These are phyloP conservation scores for Pestalotiopsis sp. DNA, from an alignment of 2,329 filamentous ascomycete genomes.

Conservation along the genomic window DNA sequence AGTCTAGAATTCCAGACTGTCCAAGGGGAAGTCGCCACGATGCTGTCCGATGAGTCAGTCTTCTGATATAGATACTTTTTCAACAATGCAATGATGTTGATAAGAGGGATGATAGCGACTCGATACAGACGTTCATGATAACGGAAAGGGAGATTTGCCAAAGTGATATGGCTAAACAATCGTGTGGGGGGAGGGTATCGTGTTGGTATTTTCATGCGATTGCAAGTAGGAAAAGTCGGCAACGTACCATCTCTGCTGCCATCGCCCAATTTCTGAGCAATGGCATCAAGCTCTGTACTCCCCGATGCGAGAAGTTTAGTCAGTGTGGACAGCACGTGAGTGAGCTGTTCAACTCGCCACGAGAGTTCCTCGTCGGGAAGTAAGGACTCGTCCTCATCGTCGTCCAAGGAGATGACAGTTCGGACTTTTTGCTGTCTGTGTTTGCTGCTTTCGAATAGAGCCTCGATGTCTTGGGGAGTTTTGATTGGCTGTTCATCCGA, in stretches of 20 bases:
- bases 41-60: conserved; percentile 36
- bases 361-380: conserved; percentile 15
- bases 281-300: conserved; percentile 41
- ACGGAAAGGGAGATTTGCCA: too few species aligned
- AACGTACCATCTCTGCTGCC: conserved; percentile 55
- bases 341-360: conserved; percentile 27
- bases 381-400: conserved; percentile 20
- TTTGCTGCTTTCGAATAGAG: conserved; percentile 35
- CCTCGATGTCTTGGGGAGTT: conserved; percentile 37
- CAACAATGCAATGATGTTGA: background rate
- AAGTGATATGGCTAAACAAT: background rate
- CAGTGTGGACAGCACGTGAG: conserved; percentile 38
- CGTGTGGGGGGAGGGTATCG: background rate
- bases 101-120: background rate
- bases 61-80: background rate
- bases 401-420: conserved; percentile 26
- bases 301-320: conserved; percentile 41
- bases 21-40: conserved; percentile 58
- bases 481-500: conserved; percentile 19
- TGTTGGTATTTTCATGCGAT: background rate
- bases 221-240: background rate
- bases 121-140: background rate
- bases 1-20: conserved; percentile 56
- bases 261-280: conserved; percentile 55
- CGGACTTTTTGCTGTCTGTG: conserved; percentile 17